phyloP scores from a whole-genome alignment of 139 green algal genomes.

The Zygnema circumcarinatum region DNA sequence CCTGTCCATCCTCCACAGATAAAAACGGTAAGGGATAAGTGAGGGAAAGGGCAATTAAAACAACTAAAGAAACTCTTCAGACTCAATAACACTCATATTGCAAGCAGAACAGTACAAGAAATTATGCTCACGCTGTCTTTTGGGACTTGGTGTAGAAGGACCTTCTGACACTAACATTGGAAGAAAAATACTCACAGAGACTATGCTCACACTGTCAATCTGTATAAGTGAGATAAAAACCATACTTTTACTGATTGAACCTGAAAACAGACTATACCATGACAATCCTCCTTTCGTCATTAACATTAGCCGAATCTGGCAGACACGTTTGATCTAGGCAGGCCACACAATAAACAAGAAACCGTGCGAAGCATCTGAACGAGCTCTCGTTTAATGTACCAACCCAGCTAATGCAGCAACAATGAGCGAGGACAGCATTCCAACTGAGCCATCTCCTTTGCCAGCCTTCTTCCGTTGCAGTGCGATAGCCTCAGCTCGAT shows the following conservation, averaged over 20 bases:
- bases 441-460: slow-evolving; percentile 22
- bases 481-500: slow-evolving; percentile 18
- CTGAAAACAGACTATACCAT: no score
- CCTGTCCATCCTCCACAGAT: slow-evolving; percentile 22
- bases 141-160: no score
- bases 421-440: slow-evolving; percentile 51
- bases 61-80: background rate
- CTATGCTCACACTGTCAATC: background rate
- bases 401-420: slow-evolving; percentile 46
- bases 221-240: background rate
- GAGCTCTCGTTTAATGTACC: no score
- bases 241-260: no score
- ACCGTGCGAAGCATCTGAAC: no score
- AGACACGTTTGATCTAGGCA: no score
- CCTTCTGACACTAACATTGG: background rate
- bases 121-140: no score
- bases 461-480: slow-evolving; percentile 17
- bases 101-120: no score
- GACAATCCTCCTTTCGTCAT: no score
- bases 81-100: background rate
- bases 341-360: no score
- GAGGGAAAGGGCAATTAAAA: background rate
- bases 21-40: background rate
- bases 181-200: background rate
- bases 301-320: no score